These are phyloP conservation scores for Trypanosoma caninum DNA, from an alignment of 208 protist species.

Conservation along the genomic window DNA sequence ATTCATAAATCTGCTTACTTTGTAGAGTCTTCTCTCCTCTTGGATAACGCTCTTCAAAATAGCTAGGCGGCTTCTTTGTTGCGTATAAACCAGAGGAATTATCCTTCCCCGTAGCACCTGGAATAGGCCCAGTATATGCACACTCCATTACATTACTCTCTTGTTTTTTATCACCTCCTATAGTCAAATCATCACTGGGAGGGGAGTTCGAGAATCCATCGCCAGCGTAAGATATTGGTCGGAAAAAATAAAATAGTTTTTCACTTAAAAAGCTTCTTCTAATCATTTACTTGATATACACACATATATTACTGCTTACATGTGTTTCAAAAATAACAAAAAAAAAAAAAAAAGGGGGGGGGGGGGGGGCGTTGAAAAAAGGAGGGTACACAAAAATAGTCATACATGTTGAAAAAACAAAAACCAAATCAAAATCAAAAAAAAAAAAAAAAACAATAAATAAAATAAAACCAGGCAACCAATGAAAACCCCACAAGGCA, in stretches of 20 bases:
- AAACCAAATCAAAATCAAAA: neutral
- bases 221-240: constrained; percentile 2
- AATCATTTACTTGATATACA: constrained; percentile 14
- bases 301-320: too few species aligned
- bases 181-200: constrained; percentile 7
- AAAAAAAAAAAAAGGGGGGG: constrained; percentile 19
- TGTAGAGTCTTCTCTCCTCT: constrained; percentile 37
- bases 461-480: constrained; percentile 2
- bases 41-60: constrained; percentile 68
- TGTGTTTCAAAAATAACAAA: constrained; percentile 21
- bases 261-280: constrained; percentile 11
- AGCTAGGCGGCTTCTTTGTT: constrained; percentile 35
- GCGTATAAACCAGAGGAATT: constrained; percentile 60
- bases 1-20: constrained; percentile 26
- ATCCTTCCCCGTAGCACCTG: constrained; percentile 47
- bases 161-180: neutral
- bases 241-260: neutral
- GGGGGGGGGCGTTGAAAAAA: constrained; percentile 13
- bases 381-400: constrained; percentile 7
- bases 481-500: neutral
- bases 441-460: constrained; percentile 9
- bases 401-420: constrained; percentile 9
- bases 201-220: constrained; percentile 14
- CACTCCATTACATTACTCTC: constrained; percentile 9
- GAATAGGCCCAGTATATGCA: constrained; percentile 34